Percentiles rank a stretch among this genome's conserved stretches.
Conservation (phyloP, 768 basidiomycete species). For the Pleurotus eryngii region DNA sequence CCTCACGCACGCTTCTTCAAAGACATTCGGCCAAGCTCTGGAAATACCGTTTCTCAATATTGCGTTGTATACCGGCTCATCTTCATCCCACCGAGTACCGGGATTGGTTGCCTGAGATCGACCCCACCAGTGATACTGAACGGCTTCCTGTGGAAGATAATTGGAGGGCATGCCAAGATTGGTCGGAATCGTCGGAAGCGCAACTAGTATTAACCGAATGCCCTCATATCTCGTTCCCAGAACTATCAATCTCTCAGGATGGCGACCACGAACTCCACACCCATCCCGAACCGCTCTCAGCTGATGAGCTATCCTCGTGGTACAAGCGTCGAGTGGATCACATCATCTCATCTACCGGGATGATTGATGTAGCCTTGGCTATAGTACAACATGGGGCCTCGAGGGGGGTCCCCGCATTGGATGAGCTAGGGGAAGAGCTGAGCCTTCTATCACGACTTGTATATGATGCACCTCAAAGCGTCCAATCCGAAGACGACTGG, state of each 20-base stretch:
- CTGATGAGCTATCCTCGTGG: conserved; percentile 64
- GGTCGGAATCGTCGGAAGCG: conserved; percentile 51
- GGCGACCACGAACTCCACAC: conserved; percentile 8
- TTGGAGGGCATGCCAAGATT: conserved; percentile 58
- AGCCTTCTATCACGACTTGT: conserved; percentile 82
- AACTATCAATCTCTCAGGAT: conserved; percentile 1
- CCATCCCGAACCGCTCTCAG: conserved; percentile 33
- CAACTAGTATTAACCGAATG: conserved; percentile 34
- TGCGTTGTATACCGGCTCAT: conserved; percentile 76
- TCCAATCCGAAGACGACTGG: conserved; percentile 59
- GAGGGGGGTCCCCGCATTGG: conserved; percentile 71
- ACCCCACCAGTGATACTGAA: conserved; percentile 47
- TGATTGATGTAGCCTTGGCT: conserved; percentile 76
- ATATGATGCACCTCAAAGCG: conserved; percentile 67
- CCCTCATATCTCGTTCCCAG: conserved; percentile 14
- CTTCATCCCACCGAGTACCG: conserved; percentile 58
- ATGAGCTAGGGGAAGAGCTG: conserved; percentile 88
- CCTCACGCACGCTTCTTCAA: conserved; percentile 54
- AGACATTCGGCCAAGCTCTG: conserved; percentile 59
- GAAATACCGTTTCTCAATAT: conserved; percentile 66
- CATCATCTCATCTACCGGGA: conserved; percentile 64
- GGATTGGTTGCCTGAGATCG: conserved; percentile 61
- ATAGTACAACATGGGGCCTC: conserved; percentile 86
- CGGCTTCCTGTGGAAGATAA: conserved; percentile 20
- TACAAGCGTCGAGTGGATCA: conserved; percentile 63